These are phyloP conservation scores for Trifolium repens DNA, from an alignment of 306 rosid species.

Conservation along the genomic window DNA sequence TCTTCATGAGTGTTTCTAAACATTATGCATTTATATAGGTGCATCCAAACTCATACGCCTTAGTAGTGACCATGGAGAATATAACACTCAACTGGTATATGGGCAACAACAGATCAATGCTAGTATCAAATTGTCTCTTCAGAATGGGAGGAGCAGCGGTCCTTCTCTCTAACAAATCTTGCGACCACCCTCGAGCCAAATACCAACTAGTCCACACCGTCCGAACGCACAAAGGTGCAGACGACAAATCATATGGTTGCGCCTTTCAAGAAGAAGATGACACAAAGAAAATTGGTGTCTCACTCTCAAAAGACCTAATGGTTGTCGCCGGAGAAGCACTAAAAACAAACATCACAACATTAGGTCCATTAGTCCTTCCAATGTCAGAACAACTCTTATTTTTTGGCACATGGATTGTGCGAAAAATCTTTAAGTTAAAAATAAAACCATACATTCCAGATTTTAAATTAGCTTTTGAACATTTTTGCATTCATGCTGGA, in stretches of 20 bases:
- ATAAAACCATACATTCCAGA: conserved; percentile 85
- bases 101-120: conserved; percentile 87
- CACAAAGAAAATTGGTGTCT: conserved; percentile 56
- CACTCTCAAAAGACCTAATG: conserved; percentile 85
- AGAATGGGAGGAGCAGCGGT: conserved; percentile 91
- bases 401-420: conserved; percentile 59
- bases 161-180: conserved; percentile 65
- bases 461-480: conserved; percentile 88
- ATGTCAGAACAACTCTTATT: conserved; percentile 85
- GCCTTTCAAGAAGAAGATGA: conserved; percentile 82
- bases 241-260: conserved; percentile 64
- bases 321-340: conserved; percentile 89
- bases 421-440: conserved; percentile 68
- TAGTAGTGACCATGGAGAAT: conserved; percentile 92
- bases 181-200: conserved; percentile 63
- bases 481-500: conserved; percentile 86
- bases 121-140: conserved; percentile 85
- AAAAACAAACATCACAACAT: conserved; percentile 85
- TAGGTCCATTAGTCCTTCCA: conserved; percentile 84
- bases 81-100: conserved; percentile 87
- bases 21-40: conserved; percentile 46
- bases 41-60: conserved; percentile 79
- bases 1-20: too few relatives aligned
- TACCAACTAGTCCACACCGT: conserved; percentile 83
- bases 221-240: conserved; percentile 81